Evolutionary conservation across 139 green algal species (phyloP).

Genomic region (Micractinium sp.): DNA sequence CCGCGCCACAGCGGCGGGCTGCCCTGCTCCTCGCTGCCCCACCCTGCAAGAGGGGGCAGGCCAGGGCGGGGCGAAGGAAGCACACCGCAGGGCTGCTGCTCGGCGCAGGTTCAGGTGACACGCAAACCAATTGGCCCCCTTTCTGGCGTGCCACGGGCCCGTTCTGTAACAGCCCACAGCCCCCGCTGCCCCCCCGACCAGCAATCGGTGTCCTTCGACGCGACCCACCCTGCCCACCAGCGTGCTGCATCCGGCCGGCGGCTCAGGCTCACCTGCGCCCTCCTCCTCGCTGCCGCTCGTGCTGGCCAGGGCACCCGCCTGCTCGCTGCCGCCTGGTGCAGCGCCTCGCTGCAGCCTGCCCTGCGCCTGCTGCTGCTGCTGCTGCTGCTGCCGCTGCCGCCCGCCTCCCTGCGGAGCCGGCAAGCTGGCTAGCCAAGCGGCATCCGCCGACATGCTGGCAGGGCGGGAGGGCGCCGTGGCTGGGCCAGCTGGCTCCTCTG

Average conservation of each 20-base stretch:
- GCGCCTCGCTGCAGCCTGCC: not conserved
- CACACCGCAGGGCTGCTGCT: no score
- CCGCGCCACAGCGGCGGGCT: no score
- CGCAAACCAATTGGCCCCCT: no score
- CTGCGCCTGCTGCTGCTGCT: not conserved
- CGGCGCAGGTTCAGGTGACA: no score
- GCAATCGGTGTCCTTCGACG: no score
- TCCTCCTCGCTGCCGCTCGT: not conserved
- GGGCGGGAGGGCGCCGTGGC: not conserved
- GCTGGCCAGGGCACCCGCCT: not conserved
- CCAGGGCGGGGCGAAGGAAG: no score
- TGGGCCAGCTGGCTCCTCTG: not conserved
- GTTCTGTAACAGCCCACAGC: no score
- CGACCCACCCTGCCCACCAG: not conserved
- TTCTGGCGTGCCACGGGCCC: no score
- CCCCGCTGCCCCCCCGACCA: no score
- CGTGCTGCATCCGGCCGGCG: not conserved
- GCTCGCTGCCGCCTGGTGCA: not conserved
- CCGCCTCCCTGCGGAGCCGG: not conserved
- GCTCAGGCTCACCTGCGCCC: not conserved
- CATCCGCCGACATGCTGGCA: not conserved
- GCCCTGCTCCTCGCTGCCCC: no score
- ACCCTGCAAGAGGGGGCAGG: no score
- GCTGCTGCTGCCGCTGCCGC: not conserved
- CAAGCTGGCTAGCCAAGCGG: conserved; percentile 4